phyloP scores from a whole-genome alignment of 805 yeast genomes.

The Saturnispora kantuleensis region DNA sequence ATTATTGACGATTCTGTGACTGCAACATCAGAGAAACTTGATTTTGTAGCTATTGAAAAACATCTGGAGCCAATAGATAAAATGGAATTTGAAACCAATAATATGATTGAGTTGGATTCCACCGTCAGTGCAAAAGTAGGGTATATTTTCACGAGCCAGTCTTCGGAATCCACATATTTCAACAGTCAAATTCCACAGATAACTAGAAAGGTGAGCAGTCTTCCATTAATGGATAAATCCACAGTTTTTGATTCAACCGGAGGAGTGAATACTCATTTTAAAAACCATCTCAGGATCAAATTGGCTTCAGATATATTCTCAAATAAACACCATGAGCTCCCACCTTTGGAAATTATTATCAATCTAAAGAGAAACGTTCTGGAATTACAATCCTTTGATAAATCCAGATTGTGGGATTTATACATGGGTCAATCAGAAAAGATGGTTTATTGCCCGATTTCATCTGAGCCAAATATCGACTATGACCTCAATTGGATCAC shows the following conservation, averaged over 20 bases:
- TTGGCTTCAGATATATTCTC: constrained; percentile 26
- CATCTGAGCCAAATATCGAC: constrained; percentile 12
- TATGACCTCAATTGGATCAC: constrained; percentile 26
- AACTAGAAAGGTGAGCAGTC: constrained; percentile 16
- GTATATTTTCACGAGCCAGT: constrained; percentile 16
- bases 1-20: background rate
- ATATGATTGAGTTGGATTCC: constrained; percentile 16
- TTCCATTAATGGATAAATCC: constrained; percentile 18
- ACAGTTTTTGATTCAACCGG: constrained; percentile 24
- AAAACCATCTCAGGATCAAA: constrained; percentile 22
- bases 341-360: constrained; percentile 26
- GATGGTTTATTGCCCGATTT: constrained; percentile 19
- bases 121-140: constrained; percentile 24
- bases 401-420: constrained; percentile 11
- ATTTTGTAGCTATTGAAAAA: background rate
- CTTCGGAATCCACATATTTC: constrained; percentile 14
- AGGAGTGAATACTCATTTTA: constrained; percentile 23
- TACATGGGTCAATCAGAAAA: constrained; percentile 23
- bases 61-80: background rate
- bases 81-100: constrained; percentile 5
- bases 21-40: background rate
- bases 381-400: constrained; percentile 14
- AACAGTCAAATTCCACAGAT: constrained; percentile 21
- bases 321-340: constrained; percentile 16
- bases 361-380: constrained; percentile 17